A percentile compares a stretch with the other conserved stretches of the same genome.
Conservation (phyloP, 2,329 filamentous ascomycete genomes). For the Acrocalymma vagum region DNA sequence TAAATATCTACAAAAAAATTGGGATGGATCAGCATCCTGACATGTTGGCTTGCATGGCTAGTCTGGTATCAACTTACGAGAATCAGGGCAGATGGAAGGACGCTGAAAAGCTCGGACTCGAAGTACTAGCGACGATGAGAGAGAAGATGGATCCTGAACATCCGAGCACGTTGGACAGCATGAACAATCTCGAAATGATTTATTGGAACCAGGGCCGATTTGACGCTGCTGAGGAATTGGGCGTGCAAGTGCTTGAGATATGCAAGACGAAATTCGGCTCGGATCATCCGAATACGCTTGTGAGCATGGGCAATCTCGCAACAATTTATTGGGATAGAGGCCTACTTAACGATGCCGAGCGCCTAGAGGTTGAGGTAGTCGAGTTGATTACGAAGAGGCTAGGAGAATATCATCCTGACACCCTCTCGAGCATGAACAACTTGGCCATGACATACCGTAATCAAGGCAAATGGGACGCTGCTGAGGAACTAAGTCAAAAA, state of each 20-base stretch:
- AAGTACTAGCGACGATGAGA: too few relatives aligned
- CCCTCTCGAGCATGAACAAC: constrained; percentile 12
- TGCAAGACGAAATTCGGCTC: constrained; percentile 6
- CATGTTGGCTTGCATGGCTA: constrained; percentile 3
- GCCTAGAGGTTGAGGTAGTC: too few relatives aligned
- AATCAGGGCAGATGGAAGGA: constrained; percentile 1
- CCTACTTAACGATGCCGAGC: too few relatives aligned
- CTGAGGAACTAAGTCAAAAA: constrained; percentile 74
- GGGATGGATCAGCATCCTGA: constrained; percentile 13
- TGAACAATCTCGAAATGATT: too few relatives aligned
- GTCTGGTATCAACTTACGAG: constrained; percentile 1
- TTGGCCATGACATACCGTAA: constrained; percentile 32
- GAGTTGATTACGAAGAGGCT: too few relatives aligned
- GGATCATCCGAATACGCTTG: constrained; percentile 15
- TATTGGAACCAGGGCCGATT: too few relatives aligned
- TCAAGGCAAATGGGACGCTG: constrained; percentile 63
- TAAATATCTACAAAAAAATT: constrained; percentile 7
- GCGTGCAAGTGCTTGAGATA: constrained; percentile 7
- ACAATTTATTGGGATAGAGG: background rate
- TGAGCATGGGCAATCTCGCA: constrained; percentile 4
- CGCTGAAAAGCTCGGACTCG: too few relatives aligned
- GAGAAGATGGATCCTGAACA: too few relatives aligned
- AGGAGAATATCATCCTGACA: constrained; percentile 11
- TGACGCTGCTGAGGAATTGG: constrained; percentile 9
- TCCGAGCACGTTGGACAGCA: too few relatives aligned